Conservation (phyloP, 768 basidiomycete genomes). For the Hemileccinum impolitum region DNA sequence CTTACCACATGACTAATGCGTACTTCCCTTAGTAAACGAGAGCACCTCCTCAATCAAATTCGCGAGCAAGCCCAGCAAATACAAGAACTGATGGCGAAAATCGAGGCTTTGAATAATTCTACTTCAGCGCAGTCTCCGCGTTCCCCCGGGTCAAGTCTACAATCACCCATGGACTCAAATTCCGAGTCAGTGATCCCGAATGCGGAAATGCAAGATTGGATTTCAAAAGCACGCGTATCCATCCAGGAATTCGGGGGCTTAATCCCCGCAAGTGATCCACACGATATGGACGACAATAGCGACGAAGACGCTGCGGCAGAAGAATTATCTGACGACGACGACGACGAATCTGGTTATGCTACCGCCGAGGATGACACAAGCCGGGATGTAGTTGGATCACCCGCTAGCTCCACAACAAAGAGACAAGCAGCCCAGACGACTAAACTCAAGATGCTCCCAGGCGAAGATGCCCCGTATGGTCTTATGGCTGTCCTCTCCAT, state of each 20-base stretch:
- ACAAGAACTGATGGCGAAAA: slow-evolving; percentile 63
- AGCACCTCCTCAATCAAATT: slow-evolving; percentile 74
- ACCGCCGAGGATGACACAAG: slow-evolving; percentile 22
- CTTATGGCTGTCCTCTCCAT: slow-evolving; percentile 66
- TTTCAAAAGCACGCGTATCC: slow-evolving; percentile 66
- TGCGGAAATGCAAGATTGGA: slow-evolving; percentile 72
- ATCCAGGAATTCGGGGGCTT: slow-evolving; percentile 65
- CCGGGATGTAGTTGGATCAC: slow-evolving; percentile 26
- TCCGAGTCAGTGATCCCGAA: slow-evolving; percentile 33
- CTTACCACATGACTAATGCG: background rate
- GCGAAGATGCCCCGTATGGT: slow-evolving; percentile 66
- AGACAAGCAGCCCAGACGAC: slow-evolving; percentile 40
- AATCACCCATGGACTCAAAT: slow-evolving; percentile 26
- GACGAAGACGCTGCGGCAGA: slow-evolving; percentile 37
- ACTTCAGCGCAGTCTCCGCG: slow-evolving; percentile 33
- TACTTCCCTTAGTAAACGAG: slow-evolving; percentile 58
- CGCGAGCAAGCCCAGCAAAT: slow-evolving; percentile 72
- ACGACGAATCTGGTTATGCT: slow-evolving; percentile 27
- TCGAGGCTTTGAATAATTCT: slow-evolving; percentile 46
- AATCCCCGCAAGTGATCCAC: slow-evolving; percentile 59
- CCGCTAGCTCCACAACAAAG: slow-evolving; percentile 34
- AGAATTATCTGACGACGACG: slow-evolving; percentile 32
- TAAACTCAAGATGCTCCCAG: slow-evolving; percentile 52
- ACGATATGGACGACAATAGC: slow-evolving; percentile 45
- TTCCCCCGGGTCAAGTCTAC: slow-evolving; percentile 29